Evolutionary conservation across 2,329 filamentous ascomycete species (phyloP).

Genomic region (Cladophialophora bantiana): DNA sequence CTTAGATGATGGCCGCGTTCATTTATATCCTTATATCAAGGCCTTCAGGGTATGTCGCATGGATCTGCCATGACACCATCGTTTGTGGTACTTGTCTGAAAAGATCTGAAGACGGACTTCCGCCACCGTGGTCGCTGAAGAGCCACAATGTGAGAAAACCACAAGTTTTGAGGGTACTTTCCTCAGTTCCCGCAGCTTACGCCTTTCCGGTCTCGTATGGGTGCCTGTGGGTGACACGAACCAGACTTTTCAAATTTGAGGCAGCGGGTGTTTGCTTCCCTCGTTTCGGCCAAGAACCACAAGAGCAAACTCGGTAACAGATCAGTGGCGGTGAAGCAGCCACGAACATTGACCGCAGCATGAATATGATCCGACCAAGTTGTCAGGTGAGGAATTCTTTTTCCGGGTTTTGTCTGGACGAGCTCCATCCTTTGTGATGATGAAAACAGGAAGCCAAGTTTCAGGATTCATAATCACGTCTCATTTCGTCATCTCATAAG

Average conservation of each 20-base stretch:
- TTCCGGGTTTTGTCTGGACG: background rate
- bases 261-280: conserved; percentile 15
- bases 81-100: background rate
- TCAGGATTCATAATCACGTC: conserved; percentile 31
- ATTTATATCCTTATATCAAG: background rate
- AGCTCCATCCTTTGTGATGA: background rate
- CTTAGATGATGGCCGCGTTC: background rate
- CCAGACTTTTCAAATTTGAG: background rate
- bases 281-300: conserved; percentile 9
- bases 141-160: background rate
- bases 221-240: conserved; percentile 11
- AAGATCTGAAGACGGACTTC: background rate
- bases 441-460: conserved; percentile 7
- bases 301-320: conserved; percentile 25
- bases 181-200: background rate
- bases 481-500: conserved; percentile 32
- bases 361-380: background rate
- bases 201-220: conserved; percentile 3
- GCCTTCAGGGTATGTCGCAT: background rate
- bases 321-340: conserved; percentile 17
- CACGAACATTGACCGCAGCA: background rate
- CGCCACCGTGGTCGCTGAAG: background rate
- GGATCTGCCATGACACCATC: background rate
- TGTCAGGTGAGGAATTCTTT: background rate
- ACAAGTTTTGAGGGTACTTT: background rate